Percentiles rank a stretch among this genome's conserved stretches.
Evolutionary conservation across 805 yeast genomes (phyloP).

Genomic region (Saccharomycopsis vini): DNA sequence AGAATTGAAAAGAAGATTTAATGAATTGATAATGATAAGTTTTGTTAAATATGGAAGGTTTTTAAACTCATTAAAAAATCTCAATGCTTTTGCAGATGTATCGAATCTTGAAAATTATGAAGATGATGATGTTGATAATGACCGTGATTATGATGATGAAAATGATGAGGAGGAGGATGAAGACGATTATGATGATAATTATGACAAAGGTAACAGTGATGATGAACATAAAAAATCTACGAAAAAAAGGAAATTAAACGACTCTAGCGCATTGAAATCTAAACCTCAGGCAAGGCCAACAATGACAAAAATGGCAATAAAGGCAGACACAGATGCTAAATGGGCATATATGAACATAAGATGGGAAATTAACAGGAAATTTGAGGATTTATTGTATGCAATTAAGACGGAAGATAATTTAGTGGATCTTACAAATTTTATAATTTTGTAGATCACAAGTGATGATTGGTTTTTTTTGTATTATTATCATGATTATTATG

Average conservation of each 20-base stretch:
- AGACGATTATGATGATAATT: too few relatives aligned
- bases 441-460: too few relatives aligned
- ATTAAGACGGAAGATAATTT: constrained; percentile 13
- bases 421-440: constrained; percentile 8
- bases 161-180: not conserved
- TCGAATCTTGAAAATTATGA: not conserved
- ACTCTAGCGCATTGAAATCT: too few relatives aligned
- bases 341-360: too few relatives aligned
- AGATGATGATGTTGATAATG: not conserved
- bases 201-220: not conserved
- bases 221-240: constrained; percentile 1
- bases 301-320: too few relatives aligned
- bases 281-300: too few relatives aligned
- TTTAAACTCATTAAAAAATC: constrained; percentile 1
- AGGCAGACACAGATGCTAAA: too few relatives aligned
- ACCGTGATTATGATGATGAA: not conserved
- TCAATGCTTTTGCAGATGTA: not conserved
- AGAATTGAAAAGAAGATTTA: constrained; percentile 9
- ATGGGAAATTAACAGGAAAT: constrained; percentile 5
- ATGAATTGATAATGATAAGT: constrained; percentile 8
- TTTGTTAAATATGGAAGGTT: constrained; percentile 4
- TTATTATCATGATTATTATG: too few relatives aligned
- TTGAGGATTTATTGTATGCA: constrained; percentile 8
- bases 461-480: too few relatives aligned
- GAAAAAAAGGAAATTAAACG: too few relatives aligned